phyloP scores from a whole-genome alignment of 306 rosid genomes.

The Cucumis cinereus region DNA sequence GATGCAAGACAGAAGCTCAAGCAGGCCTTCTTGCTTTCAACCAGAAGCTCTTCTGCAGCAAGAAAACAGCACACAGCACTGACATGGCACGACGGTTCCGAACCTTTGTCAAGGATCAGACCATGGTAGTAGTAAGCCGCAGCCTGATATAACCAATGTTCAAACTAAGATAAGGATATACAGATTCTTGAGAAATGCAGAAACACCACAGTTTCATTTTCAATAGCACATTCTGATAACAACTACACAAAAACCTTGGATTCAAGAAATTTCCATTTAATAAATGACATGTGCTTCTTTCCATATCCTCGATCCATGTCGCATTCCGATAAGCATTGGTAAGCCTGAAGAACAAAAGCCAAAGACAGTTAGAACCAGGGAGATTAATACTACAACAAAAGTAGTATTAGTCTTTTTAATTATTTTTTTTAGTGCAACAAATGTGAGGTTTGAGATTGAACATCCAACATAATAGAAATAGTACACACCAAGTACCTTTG shows the following conservation, averaged over 20 bases:
- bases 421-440: too few relatives aligned
- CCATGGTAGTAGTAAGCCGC: constrained; percentile 95
- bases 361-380: not conserved
- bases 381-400: not conserved
- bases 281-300: constrained; percentile 68
- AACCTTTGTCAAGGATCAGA: constrained; percentile 74
- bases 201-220: not conserved
- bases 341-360: constrained; percentile 40
- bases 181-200: not conserved
- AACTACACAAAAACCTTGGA: constrained; percentile 43
- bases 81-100: constrained; percentile 54
- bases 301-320: constrained; percentile 35
- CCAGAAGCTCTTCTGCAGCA: constrained; percentile 72
- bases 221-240: not conserved
- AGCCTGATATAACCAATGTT: constrained; percentile 33
- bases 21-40: constrained; percentile 78
- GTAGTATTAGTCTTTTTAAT: not conserved
- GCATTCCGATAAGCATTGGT: constrained; percentile 53
- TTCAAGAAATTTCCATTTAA: constrained; percentile 88
- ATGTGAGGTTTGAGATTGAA: too few relatives aligned
- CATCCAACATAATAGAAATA: too few relatives aligned
- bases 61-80: constrained; percentile 76
- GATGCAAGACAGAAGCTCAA: constrained; percentile 74
- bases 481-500: too few relatives aligned
- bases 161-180: not conserved